Conservation (phyloP, 1,284 basidiomycete species). For the Pseudozyma sp. region DNA sequence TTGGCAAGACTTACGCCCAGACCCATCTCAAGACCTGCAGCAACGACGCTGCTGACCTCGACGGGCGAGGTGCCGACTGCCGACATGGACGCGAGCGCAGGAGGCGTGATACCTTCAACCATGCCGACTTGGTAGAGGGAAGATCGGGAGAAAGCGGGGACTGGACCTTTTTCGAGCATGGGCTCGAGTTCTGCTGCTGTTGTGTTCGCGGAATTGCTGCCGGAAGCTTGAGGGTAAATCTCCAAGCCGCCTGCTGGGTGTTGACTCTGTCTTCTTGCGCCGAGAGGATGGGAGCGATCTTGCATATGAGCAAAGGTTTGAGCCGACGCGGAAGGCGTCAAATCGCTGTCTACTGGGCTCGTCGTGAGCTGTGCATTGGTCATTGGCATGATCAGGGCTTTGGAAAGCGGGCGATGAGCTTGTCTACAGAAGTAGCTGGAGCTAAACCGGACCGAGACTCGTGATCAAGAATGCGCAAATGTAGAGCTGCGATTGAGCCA, state of each 20-base stretch:
- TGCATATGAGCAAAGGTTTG: constrained; percentile 43
- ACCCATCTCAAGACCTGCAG: constrained; percentile 59
- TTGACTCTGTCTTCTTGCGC: constrained; percentile 6
- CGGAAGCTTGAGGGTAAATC: constrained; percentile 1
- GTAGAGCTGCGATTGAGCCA: no score
- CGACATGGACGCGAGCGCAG: constrained; percentile 24
- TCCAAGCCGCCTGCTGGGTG: constrained; percentile 8
- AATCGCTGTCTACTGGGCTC: constrained; percentile 29
- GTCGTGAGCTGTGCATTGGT: constrained; percentile 10
- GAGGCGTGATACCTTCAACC: constrained; percentile 49
- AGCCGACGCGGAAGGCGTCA: constrained; percentile 35
- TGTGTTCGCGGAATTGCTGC: neutral
- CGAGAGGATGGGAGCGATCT: constrained; percentile 26
- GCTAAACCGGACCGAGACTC: neutral
- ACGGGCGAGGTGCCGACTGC: constrained; percentile 29
- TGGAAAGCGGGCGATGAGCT: neutral
- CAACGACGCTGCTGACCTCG: constrained; percentile 53
- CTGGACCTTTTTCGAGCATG: constrained; percentile 14
- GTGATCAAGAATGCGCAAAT: neutral
- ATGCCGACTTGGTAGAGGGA: constrained; percentile 44
- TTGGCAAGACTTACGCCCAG: constrained; percentile 53
- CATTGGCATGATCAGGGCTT: constrained; percentile 1
- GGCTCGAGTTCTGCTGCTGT: constrained; percentile 12
- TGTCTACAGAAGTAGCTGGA: neutral
- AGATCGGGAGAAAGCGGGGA: constrained; percentile 32